Base-by-base conservation (phyloP, 148 eudicot species). In the Rhododendron mucronatum region DNA sequence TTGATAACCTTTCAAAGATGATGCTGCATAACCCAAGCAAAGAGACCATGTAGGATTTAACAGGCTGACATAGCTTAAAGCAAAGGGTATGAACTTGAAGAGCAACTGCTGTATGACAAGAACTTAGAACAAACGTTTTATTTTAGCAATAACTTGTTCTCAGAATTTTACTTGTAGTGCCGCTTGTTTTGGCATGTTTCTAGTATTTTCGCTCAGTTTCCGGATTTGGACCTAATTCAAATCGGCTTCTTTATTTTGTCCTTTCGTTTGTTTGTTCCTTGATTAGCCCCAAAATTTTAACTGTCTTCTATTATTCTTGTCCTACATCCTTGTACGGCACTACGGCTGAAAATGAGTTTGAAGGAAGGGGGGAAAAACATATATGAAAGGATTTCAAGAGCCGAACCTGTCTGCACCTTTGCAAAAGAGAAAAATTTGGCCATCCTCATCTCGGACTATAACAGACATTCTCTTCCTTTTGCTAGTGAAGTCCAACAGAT, bases 331-430 rank as follows among this genome's bases (percentile, higher is more conserved):
- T 83, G 23, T 65, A 44, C 8, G 30, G 30, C 30, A 30, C 30
- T 30, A 30, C 30, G 30, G 78, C 44, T 47, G 57, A 28, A 44
- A 45, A 28, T 45, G 16, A 14, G 41, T 83, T 82, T 35, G 26
- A 45, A 65, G 57, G 45, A 21, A 84, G 37, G 12, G 21, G 78
- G 21, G 28, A 11, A 18, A 85, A 4, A 39, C 7, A 77, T n/a
- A 85, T 73, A 76, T 18, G 59, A 85, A 80, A 89, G 51, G 78
- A 80, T 78, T 30, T 44, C 59, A 23, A 18, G 45, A 78, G 45
- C 85, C 94, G 78, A 82, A 96, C 99, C 98, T 96, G 94, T 96
- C 99, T 83, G 99, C 99, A 82, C 99, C 99, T 93, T 96, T 96
- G 89, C 99, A 96, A 8, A 95, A 86, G 84, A 96, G 95, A 88